Percentiles rank a stretch among this genome's conserved stretches.
Evolutionary conservation across 2,329 filamentous ascomycete genomes (phyloP).

Genomic region (Thyridium curvatum): DNA sequence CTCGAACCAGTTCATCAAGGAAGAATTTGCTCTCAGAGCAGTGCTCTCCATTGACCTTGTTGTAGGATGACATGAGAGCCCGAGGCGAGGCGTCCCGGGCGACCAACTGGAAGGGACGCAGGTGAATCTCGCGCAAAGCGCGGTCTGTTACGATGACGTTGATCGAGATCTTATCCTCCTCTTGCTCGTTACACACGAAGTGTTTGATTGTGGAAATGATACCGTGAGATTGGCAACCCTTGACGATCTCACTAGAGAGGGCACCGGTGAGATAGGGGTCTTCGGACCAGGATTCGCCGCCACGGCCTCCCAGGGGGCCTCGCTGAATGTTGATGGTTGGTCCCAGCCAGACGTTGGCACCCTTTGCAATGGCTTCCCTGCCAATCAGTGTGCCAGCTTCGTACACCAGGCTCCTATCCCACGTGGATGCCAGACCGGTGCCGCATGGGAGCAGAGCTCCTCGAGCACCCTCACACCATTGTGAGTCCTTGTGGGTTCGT

Average conservation of each 20-base stretch:
- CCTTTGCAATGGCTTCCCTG: slow-evolving; percentile 59
- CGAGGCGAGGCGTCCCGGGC: slow-evolving; percentile 23
- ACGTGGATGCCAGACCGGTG: slow-evolving; percentile 53
- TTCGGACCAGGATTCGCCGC: slow-evolving; percentile 30
- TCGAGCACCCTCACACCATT: too few relatives aligned
- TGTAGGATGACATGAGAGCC: slow-evolving; percentile 32
- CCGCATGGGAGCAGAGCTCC: slow-evolving; percentile 39
- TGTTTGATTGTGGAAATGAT: slow-evolving; percentile 32
- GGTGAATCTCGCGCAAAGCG: slow-evolving; percentile 31
- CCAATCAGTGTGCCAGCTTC: slow-evolving; percentile 61
- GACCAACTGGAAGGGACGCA: slow-evolving; percentile 30
- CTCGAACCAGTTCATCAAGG: slow-evolving; percentile 24
- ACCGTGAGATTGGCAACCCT: slow-evolving; percentile 25
- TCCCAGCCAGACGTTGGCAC: slow-evolving; percentile 61
- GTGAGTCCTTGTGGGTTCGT: too few relatives aligned
- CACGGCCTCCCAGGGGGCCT: slow-evolving; percentile 29
- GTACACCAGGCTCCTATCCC: slow-evolving; percentile 59
- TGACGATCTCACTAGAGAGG: slow-evolving; percentile 24
- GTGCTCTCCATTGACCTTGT: slow-evolving; percentile 31
- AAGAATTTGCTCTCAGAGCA: slow-evolving; percentile 26
- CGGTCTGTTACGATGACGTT: too few relatives aligned
- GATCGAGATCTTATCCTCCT: too few relatives aligned
- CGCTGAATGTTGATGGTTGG: slow-evolving; percentile 42
- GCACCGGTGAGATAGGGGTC: slow-evolving; percentile 30
- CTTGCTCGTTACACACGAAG: slow-evolving; percentile 32